Conservation (phyloP, 345 rosid genomes). For the Salix dunnii region DNA sequence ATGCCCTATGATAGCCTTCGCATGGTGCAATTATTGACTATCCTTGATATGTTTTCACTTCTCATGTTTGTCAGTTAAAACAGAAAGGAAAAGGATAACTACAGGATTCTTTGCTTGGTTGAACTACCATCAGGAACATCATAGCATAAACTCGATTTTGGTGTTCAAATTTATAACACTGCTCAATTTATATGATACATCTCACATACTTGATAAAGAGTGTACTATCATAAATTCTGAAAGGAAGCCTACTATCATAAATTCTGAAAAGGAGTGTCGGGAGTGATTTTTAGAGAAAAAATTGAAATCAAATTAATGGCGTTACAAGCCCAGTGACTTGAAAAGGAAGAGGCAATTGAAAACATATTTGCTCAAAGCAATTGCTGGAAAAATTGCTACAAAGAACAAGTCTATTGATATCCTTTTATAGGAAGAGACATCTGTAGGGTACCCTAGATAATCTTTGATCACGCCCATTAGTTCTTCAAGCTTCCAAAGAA, state of each 20-base stretch:
- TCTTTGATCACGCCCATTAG: constrained; percentile 22
- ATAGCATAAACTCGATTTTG: background rate
- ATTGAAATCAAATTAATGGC: background rate
- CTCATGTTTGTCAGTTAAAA: no score
- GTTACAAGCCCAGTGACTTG: constrained; percentile 14
- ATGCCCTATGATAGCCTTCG: background rate
- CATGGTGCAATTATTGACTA: background rate
- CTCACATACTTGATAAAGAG: background rate
- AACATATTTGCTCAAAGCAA: background rate
- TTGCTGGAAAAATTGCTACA: background rate
- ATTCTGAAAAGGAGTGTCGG: background rate
- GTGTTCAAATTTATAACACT: background rate
- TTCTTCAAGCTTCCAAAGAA: constrained; percentile 76
- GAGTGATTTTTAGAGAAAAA: background rate
- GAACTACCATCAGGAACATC: background rate
- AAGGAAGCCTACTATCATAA: background rate
- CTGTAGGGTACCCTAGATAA: constrained; percentile 13
- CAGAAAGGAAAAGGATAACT: no score
- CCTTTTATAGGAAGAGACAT: constrained; percentile 8
- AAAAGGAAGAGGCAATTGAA: background rate
- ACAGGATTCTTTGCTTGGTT: background rate
- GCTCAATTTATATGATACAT: background rate
- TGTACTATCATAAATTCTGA: background rate
- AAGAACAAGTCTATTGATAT: constrained; percentile 1
- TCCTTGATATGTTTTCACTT: background rate